Base-by-base conservation (phyloP, 1,284 basidiomycete species). In the Sanghuangporus baumii region DNA sequence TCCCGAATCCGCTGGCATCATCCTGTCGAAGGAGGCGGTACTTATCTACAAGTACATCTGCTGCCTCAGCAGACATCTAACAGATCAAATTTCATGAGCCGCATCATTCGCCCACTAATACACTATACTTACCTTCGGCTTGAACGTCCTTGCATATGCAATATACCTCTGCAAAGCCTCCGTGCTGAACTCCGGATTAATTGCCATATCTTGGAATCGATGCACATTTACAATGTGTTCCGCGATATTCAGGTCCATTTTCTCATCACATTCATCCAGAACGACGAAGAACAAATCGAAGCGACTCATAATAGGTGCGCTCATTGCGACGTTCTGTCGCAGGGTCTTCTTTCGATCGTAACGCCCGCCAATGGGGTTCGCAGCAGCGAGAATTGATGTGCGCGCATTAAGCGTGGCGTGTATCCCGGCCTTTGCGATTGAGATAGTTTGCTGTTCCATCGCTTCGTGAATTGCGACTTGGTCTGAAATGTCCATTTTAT, bases 381-480 rank as follows among this genome's bases (percentile, higher is more conserved):
- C 96, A 23, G 97, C 97, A 0, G 97, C 97, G 31, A 99, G 85
- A 67, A 99, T 99, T 0, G 95, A 97, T 0, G 96, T 99, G 11
- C 96, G 88, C 0, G 97, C 97, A 70, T 99, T 99, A 57, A 99
- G 84, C 0, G 97, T 99, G 1, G 97, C 96, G 72, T 99, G 96
- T 68, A 99, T 98, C 66, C 97, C 97, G 2, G 97, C 97, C 75
- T 99, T 99, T 59, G 97, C 97, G 68, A 99, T 98, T 40, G 95
- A 98, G 71, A 99, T 98, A 1, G 96, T 99, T 79, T 99, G 96
- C 77, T 99, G 96, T 86, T 99, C 96, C 96, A 99, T 99, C 1
- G 97, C 96, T 82, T 99, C 96, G 82, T 99, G 97, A 69, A 99
- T 99, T 40, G 97, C 97, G 50, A 99, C 95, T 74, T 99, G 97